Evolutionary conservation across 805 yeast species (phyloP), one percentile per base, ranked within the genome.

Genomic region (Isabelozyma heimii): DNA sequence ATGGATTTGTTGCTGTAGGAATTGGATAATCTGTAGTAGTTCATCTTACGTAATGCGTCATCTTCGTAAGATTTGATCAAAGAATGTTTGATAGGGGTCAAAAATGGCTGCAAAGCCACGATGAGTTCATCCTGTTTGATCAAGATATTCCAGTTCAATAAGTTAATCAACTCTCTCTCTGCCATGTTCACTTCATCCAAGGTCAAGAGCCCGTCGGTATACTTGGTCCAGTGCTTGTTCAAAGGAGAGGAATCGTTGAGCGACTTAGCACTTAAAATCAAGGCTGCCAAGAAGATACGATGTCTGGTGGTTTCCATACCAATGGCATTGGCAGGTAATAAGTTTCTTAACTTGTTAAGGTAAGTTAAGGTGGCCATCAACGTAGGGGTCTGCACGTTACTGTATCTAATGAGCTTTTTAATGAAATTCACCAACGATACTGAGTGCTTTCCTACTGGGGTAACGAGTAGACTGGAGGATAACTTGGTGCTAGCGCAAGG

Each of bases 301-400:
- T 92, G 99, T 62, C 95, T 81, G 8, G 98, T 91, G 46, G 97
- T 87, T 51, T 83, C 90, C 79, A 91, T 90, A 14, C 98, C 98
- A 50, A 86, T 81, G 10, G 97, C 94, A 65, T 88, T 87, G 27
- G 89, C 81, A 2, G 98, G 98, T 46, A 92, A 78, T 7, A 86
- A 77, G 46, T 81, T 79, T 57, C 92, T 82, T 57, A 94, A 76
- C 55, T 90, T 85, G 47, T 85, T 83, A 52, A 92, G 74, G 65
- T 89, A 92, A 13, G 91, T 91, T 47, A 91, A 76, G 5, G 97
- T 80, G 16, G 97, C 43, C 98, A 94, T 92, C 53, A 92, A 77
- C 0, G 98, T 92, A 35, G 97, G 90, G 4, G 97, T 88, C 69
- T 91, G 97, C 40, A 92, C 98, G 65, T 91, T 91, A 6, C 97